Percentiles rank a stretch among this genome's conserved stretches.
These are phyloP conservation scores for Trichothecium sympodiale DNA, from an alignment of 2,329 filamentous ascomycete species.

Conservation along the genomic window DNA sequence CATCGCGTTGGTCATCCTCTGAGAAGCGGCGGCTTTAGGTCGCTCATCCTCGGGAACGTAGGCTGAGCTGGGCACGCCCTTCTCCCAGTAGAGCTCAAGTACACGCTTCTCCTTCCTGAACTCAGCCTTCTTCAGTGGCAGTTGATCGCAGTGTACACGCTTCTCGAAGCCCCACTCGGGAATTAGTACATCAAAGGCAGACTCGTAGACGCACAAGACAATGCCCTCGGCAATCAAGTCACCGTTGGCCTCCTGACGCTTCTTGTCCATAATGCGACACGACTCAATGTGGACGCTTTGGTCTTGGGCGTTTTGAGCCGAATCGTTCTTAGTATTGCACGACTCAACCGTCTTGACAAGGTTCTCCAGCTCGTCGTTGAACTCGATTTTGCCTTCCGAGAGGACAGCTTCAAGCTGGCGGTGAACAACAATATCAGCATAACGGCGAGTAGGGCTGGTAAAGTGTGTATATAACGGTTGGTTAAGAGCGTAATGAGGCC, in stretches of 20 bases:
- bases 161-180: conserved; percentile 99
- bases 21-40: conserved; percentile 67
- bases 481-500: conserved; percentile 86
- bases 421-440: conserved; percentile 90
- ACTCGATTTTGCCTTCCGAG: conserved; percentile 72
- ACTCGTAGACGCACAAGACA: conserved; percentile 95
- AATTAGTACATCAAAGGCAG: conserved; percentile 94
- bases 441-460: conserved; percentile 87
- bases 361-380: conserved; percentile 77
- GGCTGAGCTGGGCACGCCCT: conserved; percentile 90
- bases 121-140: conserved; percentile 97
- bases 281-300: conserved; percentile 98
- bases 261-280: conserved; percentile 91
- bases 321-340: conserved; percentile 99
- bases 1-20: conserved; percentile 63
- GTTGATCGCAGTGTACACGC: conserved; percentile 95
- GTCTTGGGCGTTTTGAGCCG: conserved; percentile 91
- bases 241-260: conserved; percentile 72
- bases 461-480: conserved; percentile 94
- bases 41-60: conserved; percentile 96
- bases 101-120: conserved; percentile 94
- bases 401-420: conserved; percentile 84
- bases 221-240: conserved; percentile 94
- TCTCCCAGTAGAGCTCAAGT: conserved; percentile 98
- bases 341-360: conserved; percentile 87